Conservation (phyloP, 441 rosid species). For the Gossypium gossypioides region DNA sequence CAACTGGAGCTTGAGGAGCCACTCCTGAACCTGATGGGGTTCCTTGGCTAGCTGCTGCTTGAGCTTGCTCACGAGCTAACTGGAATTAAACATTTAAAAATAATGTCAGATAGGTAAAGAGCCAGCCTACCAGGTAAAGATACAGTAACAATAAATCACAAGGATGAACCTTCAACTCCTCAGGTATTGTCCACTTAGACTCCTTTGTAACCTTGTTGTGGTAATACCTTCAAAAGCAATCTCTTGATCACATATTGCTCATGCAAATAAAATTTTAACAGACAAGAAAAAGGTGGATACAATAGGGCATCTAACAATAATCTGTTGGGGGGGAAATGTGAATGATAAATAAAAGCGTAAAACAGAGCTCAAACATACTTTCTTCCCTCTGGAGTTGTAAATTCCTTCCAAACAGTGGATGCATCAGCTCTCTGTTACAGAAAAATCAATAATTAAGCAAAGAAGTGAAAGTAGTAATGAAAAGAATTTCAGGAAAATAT, state of each 20-base stretch:
- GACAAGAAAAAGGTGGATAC: background rate
- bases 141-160: conserved; percentile 13
- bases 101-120: conserved; percentile 21
- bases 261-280: background rate
- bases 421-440: conserved; percentile 74
- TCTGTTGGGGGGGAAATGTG: background rate
- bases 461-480: conserved; percentile 4
- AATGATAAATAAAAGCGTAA: background rate
- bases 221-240: conserved; percentile 55
- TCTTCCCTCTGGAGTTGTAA: conserved; percentile 68
- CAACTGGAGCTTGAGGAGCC: conserved; percentile 30
- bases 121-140: conserved; percentile 11
- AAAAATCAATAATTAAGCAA: conserved; percentile 21
- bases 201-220: conserved; percentile 86
- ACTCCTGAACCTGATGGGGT: conserved; percentile 33
- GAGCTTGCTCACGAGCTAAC: conserved; percentile 95
- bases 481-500: background rate
- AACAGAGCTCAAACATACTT: conserved; percentile 35
- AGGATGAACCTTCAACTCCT: conserved; percentile 72
- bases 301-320: background rate
- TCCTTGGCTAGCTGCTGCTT: conserved; percentile 37
- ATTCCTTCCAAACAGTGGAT: conserved; percentile 81
- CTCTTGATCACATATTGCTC: conserved; percentile 4
- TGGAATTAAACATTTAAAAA: conserved; percentile 30
- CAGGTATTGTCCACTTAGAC: conserved; percentile 94